Evolutionary conservation across 306 rosid species (phyloP).

Genomic region (Albizia julibrissin): DNA sequence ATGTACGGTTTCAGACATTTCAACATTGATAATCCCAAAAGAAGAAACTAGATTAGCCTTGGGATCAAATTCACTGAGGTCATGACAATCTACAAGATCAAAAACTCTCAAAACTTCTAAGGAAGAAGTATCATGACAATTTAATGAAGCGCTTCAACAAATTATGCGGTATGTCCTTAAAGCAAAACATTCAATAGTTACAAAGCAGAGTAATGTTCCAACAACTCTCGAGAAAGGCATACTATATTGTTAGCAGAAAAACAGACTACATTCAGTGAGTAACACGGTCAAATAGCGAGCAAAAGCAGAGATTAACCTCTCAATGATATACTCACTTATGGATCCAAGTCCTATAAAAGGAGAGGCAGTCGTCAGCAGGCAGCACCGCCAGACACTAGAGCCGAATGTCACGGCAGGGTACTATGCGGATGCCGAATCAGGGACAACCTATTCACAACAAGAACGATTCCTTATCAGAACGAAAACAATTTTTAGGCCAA

Average conservation of each 20-base stretch:
- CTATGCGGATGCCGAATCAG: neutral
- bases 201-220: neutral
- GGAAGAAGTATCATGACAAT: neutral
- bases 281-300: neutral
- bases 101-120: neutral
- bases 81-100: neutral
- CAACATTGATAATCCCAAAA: neutral
- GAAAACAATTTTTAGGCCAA: neutral
- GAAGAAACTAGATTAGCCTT: neutral
- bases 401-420: neutral
- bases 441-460: neutral
- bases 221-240: neutral
- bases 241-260: neutral
- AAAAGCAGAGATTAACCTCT: neutral
- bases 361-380: neutral
- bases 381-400: neutral
- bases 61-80: neutral
- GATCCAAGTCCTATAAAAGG: neutral
- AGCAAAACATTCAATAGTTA: neutral
- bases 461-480: neutral
- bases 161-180: neutral
- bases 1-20: neutral
- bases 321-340: neutral
- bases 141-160: neutral
- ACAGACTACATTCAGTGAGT: neutral